A percentile compares a stretch with the other conserved stretches of the same genome.
These are phyloP conservation scores for Verticillium klebahnii DNA, from an alignment of 2,329 filamentous ascomycete species.

Conservation along the genomic window DNA sequence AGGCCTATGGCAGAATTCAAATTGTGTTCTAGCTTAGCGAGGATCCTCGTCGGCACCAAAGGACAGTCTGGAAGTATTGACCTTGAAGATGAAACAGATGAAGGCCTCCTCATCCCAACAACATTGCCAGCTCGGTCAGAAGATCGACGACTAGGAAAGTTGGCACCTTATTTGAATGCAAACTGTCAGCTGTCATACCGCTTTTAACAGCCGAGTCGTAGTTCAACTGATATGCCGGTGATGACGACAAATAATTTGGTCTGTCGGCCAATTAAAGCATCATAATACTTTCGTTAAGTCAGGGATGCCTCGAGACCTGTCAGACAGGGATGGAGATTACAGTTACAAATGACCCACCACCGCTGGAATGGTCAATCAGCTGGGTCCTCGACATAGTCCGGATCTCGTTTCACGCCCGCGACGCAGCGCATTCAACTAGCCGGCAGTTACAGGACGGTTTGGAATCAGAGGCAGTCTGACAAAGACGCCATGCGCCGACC, in stretches of 20 bases:
- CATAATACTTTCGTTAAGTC: not conserved
- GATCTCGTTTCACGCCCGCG: too few relatives aligned
- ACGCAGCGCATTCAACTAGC: too few relatives aligned
- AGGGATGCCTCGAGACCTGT: not conserved
- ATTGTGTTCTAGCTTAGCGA: not conserved
- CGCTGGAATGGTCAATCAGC: not conserved
- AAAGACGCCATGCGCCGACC: too few relatives aligned
- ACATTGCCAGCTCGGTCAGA: not conserved
- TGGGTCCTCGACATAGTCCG: not conserved
- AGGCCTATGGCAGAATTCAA: not conserved
- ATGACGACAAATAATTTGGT: not conserved
- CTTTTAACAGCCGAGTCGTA: not conserved
- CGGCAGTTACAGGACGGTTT: too few relatives aligned
- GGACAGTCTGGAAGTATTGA: not conserved
- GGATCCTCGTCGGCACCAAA: not conserved
- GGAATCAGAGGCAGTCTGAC: too few relatives aligned
- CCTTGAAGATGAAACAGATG: not conserved
- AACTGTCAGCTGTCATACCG: not conserved
- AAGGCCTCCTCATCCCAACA: not conserved
- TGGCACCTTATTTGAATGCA: not conserved
- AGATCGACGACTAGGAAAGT: not conserved
- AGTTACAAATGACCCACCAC: not conserved
- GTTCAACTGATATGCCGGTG: not conserved
- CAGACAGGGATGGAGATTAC: not conserved
- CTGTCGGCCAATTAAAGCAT: not conserved